Percentiles rank a stretch among this genome's conserved stretches.
Evolutionary conservation across 2,329 filamentous ascomycete genomes (phyloP).

Genomic region (Fusarium guadeloupense): DNA sequence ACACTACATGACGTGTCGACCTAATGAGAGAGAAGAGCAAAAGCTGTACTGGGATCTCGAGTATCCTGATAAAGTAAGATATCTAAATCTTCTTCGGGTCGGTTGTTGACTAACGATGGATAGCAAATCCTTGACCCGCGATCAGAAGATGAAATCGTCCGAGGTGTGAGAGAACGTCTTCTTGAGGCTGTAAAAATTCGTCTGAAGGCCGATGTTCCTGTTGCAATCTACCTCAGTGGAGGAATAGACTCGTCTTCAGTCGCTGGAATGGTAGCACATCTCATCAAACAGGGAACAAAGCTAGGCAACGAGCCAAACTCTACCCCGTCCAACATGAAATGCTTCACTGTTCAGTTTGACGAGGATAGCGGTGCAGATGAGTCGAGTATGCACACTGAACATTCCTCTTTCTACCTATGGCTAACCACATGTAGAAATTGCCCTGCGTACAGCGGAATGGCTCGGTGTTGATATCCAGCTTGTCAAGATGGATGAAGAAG

Average conservation of each 20-base stretch:
- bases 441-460: background rate
- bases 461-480: background rate
- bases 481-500: slow-evolving; percentile 6
- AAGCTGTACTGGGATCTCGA: slow-evolving; percentile 4
- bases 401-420: background rate
- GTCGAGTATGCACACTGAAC: background rate
- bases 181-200: background rate
- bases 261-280: slow-evolving; percentile 3
- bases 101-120: background rate
- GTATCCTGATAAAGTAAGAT: slow-evolving; percentile 1
- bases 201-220: slow-evolving; percentile 4
- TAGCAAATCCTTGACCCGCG: no score
- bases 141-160: background rate
- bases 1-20: background rate
- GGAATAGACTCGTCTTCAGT: slow-evolving; percentile 1
- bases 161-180: background rate
- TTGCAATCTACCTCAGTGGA: slow-evolving; percentile 2
- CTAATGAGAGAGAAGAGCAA: background rate
- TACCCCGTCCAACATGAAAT: background rate
- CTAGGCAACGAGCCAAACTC: background rate
- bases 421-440: background rate
- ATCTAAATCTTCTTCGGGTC: fast-evolving
- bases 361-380: background rate
- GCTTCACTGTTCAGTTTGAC: slow-evolving; percentile 2
- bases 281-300: slow-evolving; percentile 1